Base-by-base conservation (phyloP, 2,329 filamentous ascomycete genomes). In the Phoma sp. region DNA sequence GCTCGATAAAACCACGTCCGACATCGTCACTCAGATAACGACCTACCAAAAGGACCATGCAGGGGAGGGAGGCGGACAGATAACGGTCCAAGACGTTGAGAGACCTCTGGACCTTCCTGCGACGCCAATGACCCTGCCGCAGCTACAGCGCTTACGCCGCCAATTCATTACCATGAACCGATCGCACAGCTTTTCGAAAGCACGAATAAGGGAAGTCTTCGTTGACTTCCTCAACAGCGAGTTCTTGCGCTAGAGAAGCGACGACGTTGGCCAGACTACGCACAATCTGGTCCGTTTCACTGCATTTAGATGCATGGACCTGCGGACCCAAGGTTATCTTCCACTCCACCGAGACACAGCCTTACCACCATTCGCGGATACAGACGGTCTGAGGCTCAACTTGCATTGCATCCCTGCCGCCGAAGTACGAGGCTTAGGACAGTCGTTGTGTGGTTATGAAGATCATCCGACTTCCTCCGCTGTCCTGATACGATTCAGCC, bases 111-210 rank as follows among this genome's bases (percentile, higher is more conserved):
- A 87, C 60, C 77, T 95, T 42, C 90, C 91, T 0, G 77, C 79
- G 9, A 85, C 83, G 56, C 86, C 84, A 58, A 77, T 92, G 42
- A 87, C 87, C 1, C 71, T 95, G 36, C 87, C 91, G 7, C 89
- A 92, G 71, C 77, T 96, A 61, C 91, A 96, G 76, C 82, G 91
- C 59, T 77, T 93, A 63, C 81, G 91, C 55, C 83, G 91, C 65
- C 90, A 92, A 42, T 96, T 91, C 75, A 87, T 93, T 64, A 84
- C 82, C 5, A 73, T 96, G 71, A 93, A 93, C 64, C 80, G 91
- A 77, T 67, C 89, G 81, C 69, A 92, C 61, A 76, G 66, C 42
- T 65, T 82, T 43, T 71, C 72, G n/a, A 76, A 76, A 50, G 61
- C 67, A 12, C 60, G 74, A 30, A 68, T 75, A 39, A 70, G 67